These are phyloP conservation scores for Fraxinus ornus DNA, from an alignment of 305 asterid species.

Conservation along the genomic window DNA sequence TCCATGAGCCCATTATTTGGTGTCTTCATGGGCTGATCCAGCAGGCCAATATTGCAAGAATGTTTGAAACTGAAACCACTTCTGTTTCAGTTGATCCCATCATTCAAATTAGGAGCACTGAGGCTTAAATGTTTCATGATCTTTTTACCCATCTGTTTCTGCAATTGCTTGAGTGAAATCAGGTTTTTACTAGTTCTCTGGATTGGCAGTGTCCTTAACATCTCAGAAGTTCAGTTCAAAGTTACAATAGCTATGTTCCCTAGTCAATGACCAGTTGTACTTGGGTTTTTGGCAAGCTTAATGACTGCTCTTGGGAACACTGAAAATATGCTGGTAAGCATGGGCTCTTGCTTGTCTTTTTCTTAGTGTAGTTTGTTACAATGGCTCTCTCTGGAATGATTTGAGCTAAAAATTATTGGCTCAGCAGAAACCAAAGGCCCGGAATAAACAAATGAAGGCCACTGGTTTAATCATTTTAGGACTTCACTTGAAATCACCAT, in stretches of 20 bases:
- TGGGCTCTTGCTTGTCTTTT: conserved; percentile 21
- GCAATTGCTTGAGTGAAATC: conserved; percentile 20
- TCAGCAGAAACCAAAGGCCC: not conserved
- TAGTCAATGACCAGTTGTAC: conserved; percentile 98
- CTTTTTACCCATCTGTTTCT: conserved; percentile 14
- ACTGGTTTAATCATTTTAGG: conserved; percentile 10
- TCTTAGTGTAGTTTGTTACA: conserved; percentile 17
- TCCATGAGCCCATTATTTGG: conserved; percentile 98
- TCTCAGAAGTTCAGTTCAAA: conserved; percentile 89
- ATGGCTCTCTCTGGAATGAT: not conserved
- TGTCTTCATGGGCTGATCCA: conserved; percentile 89
- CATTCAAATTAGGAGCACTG: conserved; percentile 74
- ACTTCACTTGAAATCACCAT: not conserved
- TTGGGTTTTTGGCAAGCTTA: conserved; percentile 98
- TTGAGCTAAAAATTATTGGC: conserved; percentile 19
- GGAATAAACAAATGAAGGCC: conserved; percentile 1
- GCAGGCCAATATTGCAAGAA: conserved; percentile 68
- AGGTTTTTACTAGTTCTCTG: conserved; percentile 21
- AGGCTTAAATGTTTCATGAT: conserved; percentile 19
- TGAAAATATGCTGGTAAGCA: conserved; percentile 97
- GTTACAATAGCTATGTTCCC: conserved; percentile 99
- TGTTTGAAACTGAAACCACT: conserved; percentile 58
- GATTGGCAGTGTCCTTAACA: conserved; percentile 79
- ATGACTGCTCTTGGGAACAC: conserved; percentile 99
- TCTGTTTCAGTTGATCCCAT: conserved; percentile 96